Evolutionary conservation across 2,329 filamentous ascomycete species (phyloP), one percentile per base, ranked within the genome.

Genomic region (Penicillium sp.): DNA sequence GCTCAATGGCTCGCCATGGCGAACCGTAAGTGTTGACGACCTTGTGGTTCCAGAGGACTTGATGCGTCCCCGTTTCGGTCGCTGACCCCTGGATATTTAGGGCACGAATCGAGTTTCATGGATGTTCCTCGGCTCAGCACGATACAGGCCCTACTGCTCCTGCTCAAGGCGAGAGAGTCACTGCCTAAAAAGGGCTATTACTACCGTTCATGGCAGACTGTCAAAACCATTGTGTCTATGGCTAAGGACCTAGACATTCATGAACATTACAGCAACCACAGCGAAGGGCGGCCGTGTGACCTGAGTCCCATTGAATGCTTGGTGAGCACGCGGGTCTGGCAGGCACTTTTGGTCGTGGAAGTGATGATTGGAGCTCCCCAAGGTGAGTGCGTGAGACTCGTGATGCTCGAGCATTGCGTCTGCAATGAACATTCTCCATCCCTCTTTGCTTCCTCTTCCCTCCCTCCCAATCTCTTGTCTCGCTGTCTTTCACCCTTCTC

Each of bases 201-300:
- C 68, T 97, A 93, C 70, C 84, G 91, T 34, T 97, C 93, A 0
- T 97, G 93, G 91, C 95, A 96, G 82, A 88, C 87, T 4, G 83
- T 95, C 18, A 91, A 95, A 45, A 88, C 90, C 51, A 89, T 91
- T 54, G 85, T 95, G 6, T 85, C 90, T 40, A 95, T 97, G 88
- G 89, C 83, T 26, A 93, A 94, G 62, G 91, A 96, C 64, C 75
- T 97, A 29, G 88, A 90, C 18, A 74, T 97, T 5, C 84, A 96
- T 63, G 89, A 95, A 55, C 91, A 97, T 69, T 83, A 83, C 52
- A 83, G 86, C 49, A 81, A 84, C 39, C 93, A 97, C 66, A 79
- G 84, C 53, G 79, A 81, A 45, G 87, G 85, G 24, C 80, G 79
- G 46, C 67, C 78, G 1, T 97, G 93, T 64, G 83, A 80, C 4